phyloP scores from a whole-genome alignment of 257 asterid genomes.

The Nicotiana attenuata region DNA sequence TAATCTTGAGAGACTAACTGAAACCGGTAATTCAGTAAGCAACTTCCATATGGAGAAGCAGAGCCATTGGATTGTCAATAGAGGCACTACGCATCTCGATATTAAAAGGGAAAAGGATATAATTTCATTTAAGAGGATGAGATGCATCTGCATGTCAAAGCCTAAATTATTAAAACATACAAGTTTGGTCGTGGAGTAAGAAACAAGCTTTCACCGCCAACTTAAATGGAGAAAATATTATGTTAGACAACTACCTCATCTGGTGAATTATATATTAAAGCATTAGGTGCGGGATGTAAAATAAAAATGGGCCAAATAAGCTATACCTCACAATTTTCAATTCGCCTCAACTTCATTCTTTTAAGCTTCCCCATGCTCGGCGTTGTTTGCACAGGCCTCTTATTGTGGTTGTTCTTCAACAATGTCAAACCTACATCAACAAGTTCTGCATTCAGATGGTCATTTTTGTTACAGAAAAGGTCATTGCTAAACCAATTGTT shows the following conservation, averaged over 20 bases:
- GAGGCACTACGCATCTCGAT: neutral
- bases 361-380: slow-evolving; percentile 52
- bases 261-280: slow-evolving; percentile 7
- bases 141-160: neutral
- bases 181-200: neutral
- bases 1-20: neutral
- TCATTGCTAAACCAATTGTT: neutral
- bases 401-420: slow-evolving; percentile 54
- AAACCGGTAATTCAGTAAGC: slow-evolving; percentile 4
- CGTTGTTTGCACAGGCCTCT: slow-evolving; percentile 61
- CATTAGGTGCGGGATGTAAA: slow-evolving; percentile 2
- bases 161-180: neutral
- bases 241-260: neutral
- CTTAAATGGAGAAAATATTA: neutral
- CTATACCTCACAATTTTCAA: slow-evolving; percentile 45
- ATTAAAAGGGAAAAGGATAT: neutral
- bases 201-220: neutral
- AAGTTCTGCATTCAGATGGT: slow-evolving; percentile 12
- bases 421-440: slow-evolving; percentile 53
- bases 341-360: slow-evolving; percentile 51
- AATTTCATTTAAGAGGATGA: neutral
- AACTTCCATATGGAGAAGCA: neutral
- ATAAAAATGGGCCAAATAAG: slow-evolving; percentile 14
- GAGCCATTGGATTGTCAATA: neutral
- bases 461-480: neutral